Evolutionary conservation across 495 filamentous ascomycete genomes (phyloP).

Genomic region (Jackrogersella minutella): DNA sequence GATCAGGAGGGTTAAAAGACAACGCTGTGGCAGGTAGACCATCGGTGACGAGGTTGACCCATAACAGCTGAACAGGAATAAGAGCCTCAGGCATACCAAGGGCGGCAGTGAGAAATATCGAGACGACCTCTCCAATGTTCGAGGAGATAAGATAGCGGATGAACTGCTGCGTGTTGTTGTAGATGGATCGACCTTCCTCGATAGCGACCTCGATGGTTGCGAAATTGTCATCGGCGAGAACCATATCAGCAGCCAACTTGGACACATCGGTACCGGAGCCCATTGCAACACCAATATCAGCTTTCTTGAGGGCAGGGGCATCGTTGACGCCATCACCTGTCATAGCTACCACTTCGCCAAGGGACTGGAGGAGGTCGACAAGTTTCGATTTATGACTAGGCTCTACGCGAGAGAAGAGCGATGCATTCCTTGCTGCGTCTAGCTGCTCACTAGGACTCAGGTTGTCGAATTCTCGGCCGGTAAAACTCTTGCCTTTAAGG

Average conservation of each 20-base stretch:
- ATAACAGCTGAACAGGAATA: slow-evolving; percentile 95
- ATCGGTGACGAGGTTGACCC: slow-evolving; percentile 99
- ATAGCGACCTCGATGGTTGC: slow-evolving; percentile 96
- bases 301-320: slow-evolving; percentile 96
- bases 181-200: slow-evolving; percentile 97
- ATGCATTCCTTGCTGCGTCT: slow-evolving; percentile 82
- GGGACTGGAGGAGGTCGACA: slow-evolving; percentile 92
- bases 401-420: slow-evolving; percentile 96
- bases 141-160: slow-evolving; percentile 99
- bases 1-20: slow-evolving; percentile 96
- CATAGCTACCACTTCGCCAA: slow-evolving; percentile 98
- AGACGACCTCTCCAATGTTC: slow-evolving; percentile 99
- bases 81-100: slow-evolving; percentile 98
- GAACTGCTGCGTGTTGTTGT: slow-evolving; percentile 99
- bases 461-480: slow-evolving; percentile 91
- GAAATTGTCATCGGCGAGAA: slow-evolving; percentile 98
- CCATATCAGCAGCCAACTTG: slow-evolving; percentile 98
- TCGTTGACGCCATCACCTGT: slow-evolving; percentile 99
- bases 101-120: slow-evolving; percentile 97
- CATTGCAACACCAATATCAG: slow-evolving; percentile 99
- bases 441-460: slow-evolving; percentile 81
- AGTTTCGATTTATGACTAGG: slow-evolving; percentile 94
- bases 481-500: slow-evolving; percentile 90
- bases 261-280: slow-evolving; percentile 97
- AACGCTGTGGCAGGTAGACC: slow-evolving; percentile 95